Base-by-base conservation (phyloP, 2,329 filamentous ascomycete species). In the Fusarium nodosum region DNA sequence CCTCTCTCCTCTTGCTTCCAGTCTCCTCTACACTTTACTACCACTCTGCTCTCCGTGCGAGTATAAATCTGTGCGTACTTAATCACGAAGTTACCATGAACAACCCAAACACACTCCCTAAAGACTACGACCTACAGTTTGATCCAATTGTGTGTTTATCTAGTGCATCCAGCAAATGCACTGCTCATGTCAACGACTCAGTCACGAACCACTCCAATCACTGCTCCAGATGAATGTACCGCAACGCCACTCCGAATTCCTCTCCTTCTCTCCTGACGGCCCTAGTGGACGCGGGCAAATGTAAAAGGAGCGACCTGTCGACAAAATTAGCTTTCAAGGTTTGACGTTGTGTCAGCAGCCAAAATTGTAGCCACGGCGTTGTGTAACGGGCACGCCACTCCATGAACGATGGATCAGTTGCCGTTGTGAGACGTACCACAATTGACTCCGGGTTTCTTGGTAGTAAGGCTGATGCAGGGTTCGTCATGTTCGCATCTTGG, bases 401-500 rank as follows among this genome's bases (percentile, higher is more conserved):
- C 47, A 56, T 56, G 26, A 51, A 66, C 28, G 42, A 50, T 56
- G 56, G 24, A 44, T 41, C 33, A 59, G 46, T 31, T 53, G 36
- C 28, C 42, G 53, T 30, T 44, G 56, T 44, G 39, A 36, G 30
- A 68, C 84, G 75, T 81, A 87, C 84, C 95, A 80, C 77, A 90
- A 75, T 98, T 99, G 67, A 93, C 82, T 2, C 96, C 96, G 1
- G 93, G 85, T 77, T 98, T 98, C 82, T 95, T 97, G 1, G 94
- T 97, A 20, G 90, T 86, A 53, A 95, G 82, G 69, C 86, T 93
- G 68, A 94, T 92, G 79, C 96, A 98, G 4, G 93, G 91, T 73
- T 98, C 94, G 55, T 89, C 85, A 76, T 99, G 96, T 48, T 97
- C 94, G 77, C 96, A 99, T 60, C 86, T 87, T 2, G 96, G 96